Base-by-base conservation (phyloP, 257 asterid species). In the Echium plantagineum region DNA sequence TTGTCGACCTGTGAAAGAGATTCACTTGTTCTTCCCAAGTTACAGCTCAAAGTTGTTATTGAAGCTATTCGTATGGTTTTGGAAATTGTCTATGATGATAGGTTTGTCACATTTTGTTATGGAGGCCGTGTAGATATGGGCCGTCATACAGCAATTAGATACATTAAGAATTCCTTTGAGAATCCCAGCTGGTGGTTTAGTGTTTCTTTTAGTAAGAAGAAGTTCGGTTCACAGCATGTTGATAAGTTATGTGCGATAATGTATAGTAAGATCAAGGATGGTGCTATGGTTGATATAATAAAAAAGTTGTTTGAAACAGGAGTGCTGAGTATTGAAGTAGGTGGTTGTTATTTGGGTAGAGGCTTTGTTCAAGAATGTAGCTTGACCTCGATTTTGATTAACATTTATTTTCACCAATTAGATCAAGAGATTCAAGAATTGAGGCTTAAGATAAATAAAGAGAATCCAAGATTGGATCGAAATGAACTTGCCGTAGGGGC, bases 111-210 rank as follows among this genome's bases (percentile, higher is more conserved):
- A 2, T 85, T 91, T 62, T 82, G 79, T 58, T 88, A 91, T 13
- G 98, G 97, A 19, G 94, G 90, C 67, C 90, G 95, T 6, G 78
- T 63, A 1, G 73, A 76, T 62, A 78, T 88, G 88, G 97, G 98
- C 66, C 86, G 98, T 61, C 98, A 91, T 68, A 84, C 95, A 0
- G 94, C 96, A 0, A 65, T 84, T 66, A 74, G 98, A 54, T 91
- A 91, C 69, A 64, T 91, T 71, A 80, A 85, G 74, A 91, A 81
- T 66, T 66, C 77, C 6, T 84, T 91, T 5, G 90, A 81, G 71
- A 88, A 84, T 60, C 94, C 95, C 10, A 82, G 51, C 55, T 91
- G 98, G 98, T 91, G 98, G 97, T 88, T 88, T 71, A 69, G 62
- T 61, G 90, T 85, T 66, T 76, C 77, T 15, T 85, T 91, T 61